phyloP scores from a whole-genome alignment of 2,329 filamentous ascomycete species.

The Penicillium olsonii region DNA sequence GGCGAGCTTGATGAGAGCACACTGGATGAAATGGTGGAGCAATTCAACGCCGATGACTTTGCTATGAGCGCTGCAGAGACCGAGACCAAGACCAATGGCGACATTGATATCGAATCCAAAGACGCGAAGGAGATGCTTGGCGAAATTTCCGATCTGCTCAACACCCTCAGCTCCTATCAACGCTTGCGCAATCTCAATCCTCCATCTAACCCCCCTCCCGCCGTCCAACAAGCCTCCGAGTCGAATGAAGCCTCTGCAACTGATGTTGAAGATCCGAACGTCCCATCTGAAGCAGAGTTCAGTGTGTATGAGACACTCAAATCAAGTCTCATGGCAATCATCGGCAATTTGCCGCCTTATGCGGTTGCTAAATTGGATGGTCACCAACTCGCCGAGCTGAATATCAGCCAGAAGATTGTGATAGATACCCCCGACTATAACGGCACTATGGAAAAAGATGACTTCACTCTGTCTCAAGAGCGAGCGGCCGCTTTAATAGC shows the following conservation, averaged over 20 bases:
- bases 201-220: constrained; percentile 9
- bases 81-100: constrained; percentile 19
- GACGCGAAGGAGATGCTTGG: constrained; percentile 54
- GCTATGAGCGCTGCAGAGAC: constrained; percentile 24
- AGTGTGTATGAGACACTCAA: constrained; percentile 72
- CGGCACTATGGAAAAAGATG: constrained; percentile 83
- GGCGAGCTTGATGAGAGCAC: constrained; percentile 41
- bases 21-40: constrained; percentile 46
- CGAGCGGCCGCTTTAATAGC: constrained; percentile 37
- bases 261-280: constrained; percentile 46
- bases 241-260: constrained; percentile 24
- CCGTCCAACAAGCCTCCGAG: constrained; percentile 34
- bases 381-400: constrained; percentile 78
- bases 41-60: constrained; percentile 42
- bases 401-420: constrained; percentile 76
- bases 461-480: constrained; percentile 57
- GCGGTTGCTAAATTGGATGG: constrained; percentile 84
- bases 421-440: constrained; percentile 72
- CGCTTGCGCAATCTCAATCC: constrained; percentile 56
- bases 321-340: constrained; percentile 70
- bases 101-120: constrained; percentile 44
- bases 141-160: constrained; percentile 61
- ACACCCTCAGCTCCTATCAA: constrained; percentile 64
- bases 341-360: constrained; percentile 77
- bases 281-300: constrained; percentile 58